Conservation (phyloP, 2,329 filamentous ascomycete genomes). For the Neofusicoccum ribis region DNA sequence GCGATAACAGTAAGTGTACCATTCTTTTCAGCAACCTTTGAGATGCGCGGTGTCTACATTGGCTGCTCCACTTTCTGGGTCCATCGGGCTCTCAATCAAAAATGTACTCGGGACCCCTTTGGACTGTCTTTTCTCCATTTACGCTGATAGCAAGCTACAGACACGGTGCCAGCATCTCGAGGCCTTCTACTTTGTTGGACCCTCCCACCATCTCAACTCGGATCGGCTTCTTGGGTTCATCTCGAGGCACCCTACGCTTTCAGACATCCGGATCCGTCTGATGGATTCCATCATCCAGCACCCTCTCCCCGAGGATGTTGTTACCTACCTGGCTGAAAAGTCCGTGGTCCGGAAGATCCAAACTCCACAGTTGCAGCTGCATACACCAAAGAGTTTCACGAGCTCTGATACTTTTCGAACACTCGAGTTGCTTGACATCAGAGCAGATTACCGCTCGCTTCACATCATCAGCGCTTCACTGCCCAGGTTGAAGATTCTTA, state of each 20-base stretch:
- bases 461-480: neutral
- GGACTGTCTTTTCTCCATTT: neutral
- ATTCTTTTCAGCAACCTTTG: neutral
- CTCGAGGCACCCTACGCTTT: neutral
- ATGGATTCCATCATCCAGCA: neutral
- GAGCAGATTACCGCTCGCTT: neutral
- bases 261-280: slow-evolving; percentile 1
- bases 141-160: slow-evolving; percentile 1
- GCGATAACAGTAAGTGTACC: slow-evolving; percentile 1
- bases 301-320: neutral
- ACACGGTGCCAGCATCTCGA: neutral
- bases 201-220: neutral
- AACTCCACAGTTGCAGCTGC: neutral
- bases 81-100: neutral
- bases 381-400: neutral
- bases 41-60: neutral
- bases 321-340: neutral
- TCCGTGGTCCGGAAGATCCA: neutral
- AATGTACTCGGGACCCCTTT: too few relatives aligned
- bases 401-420: neutral
- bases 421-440: slow-evolving; percentile 1
- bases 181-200: neutral
- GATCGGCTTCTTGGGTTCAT: neutral
- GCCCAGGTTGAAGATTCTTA: neutral
- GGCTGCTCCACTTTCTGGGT: neutral